These are phyloP conservation scores for Dryadomyces quercivorus DNA, from an alignment of 2,329 filamentous ascomycete genomes.

Conservation along the genomic window DNA sequence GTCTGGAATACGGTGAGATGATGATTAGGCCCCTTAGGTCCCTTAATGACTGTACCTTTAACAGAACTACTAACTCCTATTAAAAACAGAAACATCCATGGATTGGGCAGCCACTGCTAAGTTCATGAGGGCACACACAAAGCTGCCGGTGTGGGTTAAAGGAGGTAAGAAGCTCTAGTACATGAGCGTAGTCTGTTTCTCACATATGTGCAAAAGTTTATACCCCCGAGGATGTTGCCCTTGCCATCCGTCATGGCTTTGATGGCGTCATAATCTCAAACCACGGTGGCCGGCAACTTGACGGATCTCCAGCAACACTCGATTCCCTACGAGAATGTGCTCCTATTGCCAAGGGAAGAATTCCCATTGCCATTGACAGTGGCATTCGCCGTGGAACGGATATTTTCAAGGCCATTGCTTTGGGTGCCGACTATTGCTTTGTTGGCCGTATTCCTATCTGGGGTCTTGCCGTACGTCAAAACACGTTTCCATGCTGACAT, in stretches of 20 bases:
- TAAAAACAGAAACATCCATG: conserved; percentile 12
- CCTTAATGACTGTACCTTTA: background rate
- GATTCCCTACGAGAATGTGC: conserved; percentile 31
- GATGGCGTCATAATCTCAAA: conserved; percentile 28
- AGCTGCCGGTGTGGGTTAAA: conserved; percentile 35
- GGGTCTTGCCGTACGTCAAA: conserved; percentile 22
- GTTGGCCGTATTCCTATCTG: conserved; percentile 35
- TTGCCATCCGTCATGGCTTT: conserved; percentile 4
- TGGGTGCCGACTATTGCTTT: conserved; percentile 36
- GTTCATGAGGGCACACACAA: conserved; percentile 33
- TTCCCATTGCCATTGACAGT: conserved; percentile 33
- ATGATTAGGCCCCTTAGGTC: background rate
- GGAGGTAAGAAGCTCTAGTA: conserved; percentile 15
- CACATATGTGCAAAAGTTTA: conserved; percentile 10
- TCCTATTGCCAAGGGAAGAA: conserved; percentile 30
- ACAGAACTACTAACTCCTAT: background rate
- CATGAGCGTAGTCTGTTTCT: background rate
- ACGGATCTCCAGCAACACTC: conserved; percentile 30
- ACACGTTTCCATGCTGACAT: background rate
- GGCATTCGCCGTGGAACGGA: conserved; percentile 36
- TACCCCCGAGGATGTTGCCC: conserved; percentile 12
- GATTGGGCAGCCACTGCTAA: conserved; percentile 37
- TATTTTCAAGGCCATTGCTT: conserved; percentile 38
- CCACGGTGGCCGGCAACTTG: conserved; percentile 34
- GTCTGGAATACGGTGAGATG: conserved; percentile 1